Evolutionary conservation across 768 basidiomycete genomes (phyloP), one percentile per base, ranked within the genome.

Genomic region (Thelephora ganbajun): DNA sequence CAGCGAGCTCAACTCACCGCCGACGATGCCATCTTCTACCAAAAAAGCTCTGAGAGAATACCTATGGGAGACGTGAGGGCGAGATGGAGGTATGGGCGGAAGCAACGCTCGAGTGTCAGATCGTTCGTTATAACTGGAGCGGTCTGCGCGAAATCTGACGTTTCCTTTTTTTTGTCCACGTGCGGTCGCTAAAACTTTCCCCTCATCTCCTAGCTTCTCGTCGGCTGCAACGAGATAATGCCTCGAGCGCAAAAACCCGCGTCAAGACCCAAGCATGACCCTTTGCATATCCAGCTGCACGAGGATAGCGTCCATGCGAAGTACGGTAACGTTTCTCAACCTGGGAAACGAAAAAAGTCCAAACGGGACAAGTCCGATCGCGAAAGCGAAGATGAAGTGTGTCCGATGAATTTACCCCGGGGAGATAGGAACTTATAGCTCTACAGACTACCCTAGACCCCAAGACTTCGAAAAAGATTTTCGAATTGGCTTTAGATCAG

Each of bases 401-500:
- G 60, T 41, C 16, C 43, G 36, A 26, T 41, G 20, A 20, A 30
- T 14, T 22, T 33, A 46, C 39, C 39, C 33, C 47, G 6, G 51
- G n/a, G n/a, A n/a, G n/a, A n/a, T n/a, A 35, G 52, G 35, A 48
- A 47, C 35, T 33, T 33, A 22, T 11, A 11, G 34, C 2, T 16
- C 44, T 9, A 9, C 53, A 93, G 89, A 70, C 67, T 39, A 76
- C 79, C 16, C 61, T 92, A 51, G 87, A 91, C 59, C 73, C 82
- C 2, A 88, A 83, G 64, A 83, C 81, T 5, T 94, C 91, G 0
- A 71, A 73, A 50, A 81, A 79, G 55, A 96, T 99, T 44, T 83
- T 99, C 54, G 85, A 92, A 61, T 77, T 99, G 48, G 94, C 94
- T 13, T 74, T 77, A 59, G 83, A 87, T 55, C 94, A 99, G 63